These are phyloP conservation scores for Combretum micranthum DNA, from an alignment of 345 rosid genomes.

Conservation along the genomic window DNA sequence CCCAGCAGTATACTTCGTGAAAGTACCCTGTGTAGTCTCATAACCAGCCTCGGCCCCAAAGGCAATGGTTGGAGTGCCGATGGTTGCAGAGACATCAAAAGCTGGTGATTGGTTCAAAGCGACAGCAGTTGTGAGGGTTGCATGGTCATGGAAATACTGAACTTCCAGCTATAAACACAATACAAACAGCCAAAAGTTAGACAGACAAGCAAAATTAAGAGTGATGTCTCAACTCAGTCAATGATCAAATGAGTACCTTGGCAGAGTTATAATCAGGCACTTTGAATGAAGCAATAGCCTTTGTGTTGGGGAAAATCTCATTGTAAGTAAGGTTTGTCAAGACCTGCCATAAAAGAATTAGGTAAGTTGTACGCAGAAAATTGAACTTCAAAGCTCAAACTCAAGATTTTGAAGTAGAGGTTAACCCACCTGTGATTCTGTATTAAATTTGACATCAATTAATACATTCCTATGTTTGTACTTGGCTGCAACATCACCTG, in stretches of 20 bases:
- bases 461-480: slow-evolving; percentile 69
- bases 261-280: slow-evolving; percentile 72
- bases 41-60: slow-evolving; percentile 96
- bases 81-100: slow-evolving; percentile 67
- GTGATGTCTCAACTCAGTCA: not conserved
- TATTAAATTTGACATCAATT: slow-evolving; percentile 75
- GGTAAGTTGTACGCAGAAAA: not conserved
- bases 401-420: not conserved
- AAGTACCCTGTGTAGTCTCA: slow-evolving; percentile 51
- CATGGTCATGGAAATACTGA: slow-evolving; percentile 80
- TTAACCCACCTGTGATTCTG: slow-evolving; percentile 65
- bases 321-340: slow-evolving; percentile 57
- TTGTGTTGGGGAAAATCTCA: slow-evolving; percentile 78
- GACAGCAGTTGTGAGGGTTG: slow-evolving; percentile 56
- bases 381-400: not conserved
- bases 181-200: not conserved
- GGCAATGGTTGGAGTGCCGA: slow-evolving; percentile 73
- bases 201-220: slow-evolving; percentile 5
- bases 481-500: slow-evolving; percentile 67
- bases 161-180: slow-evolving; percentile 51
- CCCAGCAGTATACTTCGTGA: slow-evolving; percentile 83
- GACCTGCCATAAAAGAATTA: slow-evolving; percentile 35
- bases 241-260: slow-evolving; percentile 45
- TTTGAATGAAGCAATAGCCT: slow-evolving; percentile 69
- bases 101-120: slow-evolving; percentile 67